Evolutionary conservation across 208 protist genomes (phyloP).

Genomic region (Trichomonas vaginalis): DNA sequence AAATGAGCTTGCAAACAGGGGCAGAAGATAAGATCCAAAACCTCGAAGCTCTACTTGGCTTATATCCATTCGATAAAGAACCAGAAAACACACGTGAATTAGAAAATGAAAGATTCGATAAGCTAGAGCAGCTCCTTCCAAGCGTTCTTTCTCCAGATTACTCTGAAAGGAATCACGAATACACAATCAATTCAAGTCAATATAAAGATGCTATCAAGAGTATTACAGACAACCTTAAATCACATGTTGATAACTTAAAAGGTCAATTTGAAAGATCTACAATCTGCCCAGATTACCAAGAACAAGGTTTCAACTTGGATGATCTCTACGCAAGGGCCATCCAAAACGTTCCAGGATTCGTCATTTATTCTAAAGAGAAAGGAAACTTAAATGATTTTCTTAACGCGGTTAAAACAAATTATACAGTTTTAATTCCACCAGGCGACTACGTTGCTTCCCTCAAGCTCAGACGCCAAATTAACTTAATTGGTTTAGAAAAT

Average conservation of each 20-base stretch:
- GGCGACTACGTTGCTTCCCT: neutral
- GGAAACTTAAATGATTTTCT: neutral
- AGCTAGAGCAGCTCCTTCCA: neutral
- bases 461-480: neutral
- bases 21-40: neutral
- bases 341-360: no score
- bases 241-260: neutral
- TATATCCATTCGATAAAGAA: neutral
- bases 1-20: neutral
- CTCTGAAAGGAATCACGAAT: neutral
- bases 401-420: neutral
- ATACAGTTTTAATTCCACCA: neutral
- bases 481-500: neutral
- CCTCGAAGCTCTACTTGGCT: neutral
- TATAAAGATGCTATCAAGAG: neutral
- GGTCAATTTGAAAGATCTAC: neutral
- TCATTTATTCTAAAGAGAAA: neutral
- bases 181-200: neutral
- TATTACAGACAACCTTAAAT: neutral
- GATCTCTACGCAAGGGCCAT: neutral
- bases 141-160: neutral
- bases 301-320: neutral
- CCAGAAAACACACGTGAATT: neutral
- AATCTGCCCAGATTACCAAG: neutral
- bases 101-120: neutral